Base-by-base conservation (phyloP, 331 rosid species). In the Quercus lobata region DNA sequence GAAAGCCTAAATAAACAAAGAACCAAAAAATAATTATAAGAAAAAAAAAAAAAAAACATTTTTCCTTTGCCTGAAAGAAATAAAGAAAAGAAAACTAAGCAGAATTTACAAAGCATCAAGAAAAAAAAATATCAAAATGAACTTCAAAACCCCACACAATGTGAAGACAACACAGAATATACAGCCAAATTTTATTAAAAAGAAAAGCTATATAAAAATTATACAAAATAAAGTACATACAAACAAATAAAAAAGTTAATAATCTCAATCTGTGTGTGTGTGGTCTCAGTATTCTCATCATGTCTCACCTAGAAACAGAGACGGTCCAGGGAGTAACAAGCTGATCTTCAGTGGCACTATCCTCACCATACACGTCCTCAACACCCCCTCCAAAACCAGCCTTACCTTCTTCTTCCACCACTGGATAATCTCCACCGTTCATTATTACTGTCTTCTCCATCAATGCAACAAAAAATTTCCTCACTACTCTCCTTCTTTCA, bases 281-380 rank as follows among this genome's bases (percentile, higher is more conserved):
- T 19, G 71, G 54, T 49, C 54, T 19, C 32, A 41, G 46, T 41
- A 8, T 41, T 41, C 12, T 41, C 12, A 41, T 41, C 4, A 24
- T 46, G 6, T 14, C 76, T 83, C 60, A 94, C 98, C 98, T 95
- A 16, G 99, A 91, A 72, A 91, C 98, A 4, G 98, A 93, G 86
- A 88, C 87, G 75, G 87, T 82, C 98, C 98, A 91, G 18, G 99
- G 99, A 19, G 99, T 95, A 83, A 95, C 84, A 82, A 90, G 93
- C 84, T 95, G 97, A 57, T 88, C 97, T 79, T 88, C 97, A 0
- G 99, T 90, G 86, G 94, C 97, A 65, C 82, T 61, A 72, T 93
- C 94, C 83, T 88, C 94, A 15, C 94, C 97, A 37, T 93, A 93
- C 70, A 84, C 81, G 72, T 95, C 94, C 71, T 73, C 83, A n/a